A percentile compares a stretch with the other conserved stretches of the same genome.
Evolutionary conservation across 2,329 filamentous ascomycete genomes (phyloP).

Genomic region (Fusarium austroafricanum): DNA sequence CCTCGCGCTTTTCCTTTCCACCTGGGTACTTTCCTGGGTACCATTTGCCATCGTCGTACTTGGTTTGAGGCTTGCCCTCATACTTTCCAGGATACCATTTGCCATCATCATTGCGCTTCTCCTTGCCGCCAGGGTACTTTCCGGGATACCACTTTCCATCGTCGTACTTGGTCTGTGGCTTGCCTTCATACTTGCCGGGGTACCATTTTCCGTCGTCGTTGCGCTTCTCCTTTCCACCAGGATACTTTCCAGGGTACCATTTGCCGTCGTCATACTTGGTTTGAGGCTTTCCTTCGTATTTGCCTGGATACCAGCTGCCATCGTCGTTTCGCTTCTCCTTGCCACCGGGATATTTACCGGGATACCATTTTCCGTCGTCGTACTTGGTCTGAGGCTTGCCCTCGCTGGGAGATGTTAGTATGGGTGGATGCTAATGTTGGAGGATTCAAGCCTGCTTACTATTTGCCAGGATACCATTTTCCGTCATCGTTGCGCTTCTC

Average conservation of each 20-base stretch:
- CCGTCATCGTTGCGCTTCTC: slow-evolving; percentile 20
- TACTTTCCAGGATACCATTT: neutral
- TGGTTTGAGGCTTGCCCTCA: neutral
- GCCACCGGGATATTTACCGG: slow-evolving; percentile 33
- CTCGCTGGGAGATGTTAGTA: neutral
- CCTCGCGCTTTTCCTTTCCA: slow-evolving; percentile 2
- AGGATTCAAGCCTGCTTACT: no score
- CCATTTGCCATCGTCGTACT: slow-evolving; percentile 24
- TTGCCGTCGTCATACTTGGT: slow-evolving; percentile 15
- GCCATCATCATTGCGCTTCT: slow-evolving; percentile 13
- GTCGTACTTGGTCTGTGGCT: neutral
- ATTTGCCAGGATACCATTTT: slow-evolving; percentile 19
- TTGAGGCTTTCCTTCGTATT: slow-evolving; percentile 20
- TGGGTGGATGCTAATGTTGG: neutral
- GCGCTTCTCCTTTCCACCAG: slow-evolving; percentile 15
- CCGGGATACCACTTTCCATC: slow-evolving; percentile 28
- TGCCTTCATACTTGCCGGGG: slow-evolving; percentile 23
- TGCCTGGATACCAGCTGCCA: slow-evolving; percentile 2
- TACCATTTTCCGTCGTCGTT: neutral
- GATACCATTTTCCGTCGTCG: slow-evolving; percentile 29
- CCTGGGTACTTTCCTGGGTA: slow-evolving; percentile 35
- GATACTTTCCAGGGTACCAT: slow-evolving; percentile 36
- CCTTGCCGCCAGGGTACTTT: slow-evolving; percentile 27
- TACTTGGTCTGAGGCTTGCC: slow-evolving; percentile 8
- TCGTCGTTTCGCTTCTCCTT: slow-evolving; percentile 7